phyloP scores from a whole-genome alignment of 179 eudicot species.

The Sideroxylon spinosum region DNA sequence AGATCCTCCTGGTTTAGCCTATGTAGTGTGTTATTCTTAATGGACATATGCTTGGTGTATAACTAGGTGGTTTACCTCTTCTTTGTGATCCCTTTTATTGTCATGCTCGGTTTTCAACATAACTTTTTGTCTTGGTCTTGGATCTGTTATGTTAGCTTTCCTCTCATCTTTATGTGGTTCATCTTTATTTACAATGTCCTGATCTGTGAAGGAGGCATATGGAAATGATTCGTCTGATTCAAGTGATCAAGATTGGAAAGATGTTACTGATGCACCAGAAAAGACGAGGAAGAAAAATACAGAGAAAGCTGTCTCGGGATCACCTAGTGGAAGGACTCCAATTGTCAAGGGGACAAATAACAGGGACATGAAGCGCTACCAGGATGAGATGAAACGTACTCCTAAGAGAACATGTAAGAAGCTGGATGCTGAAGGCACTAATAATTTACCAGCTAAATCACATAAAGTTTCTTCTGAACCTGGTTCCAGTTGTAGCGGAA shows the following conservation, averaged over 20 bases:
- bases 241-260: constrained; percentile 74
- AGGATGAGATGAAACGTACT: constrained; percentile 17
- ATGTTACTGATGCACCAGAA: constrained; percentile 20
- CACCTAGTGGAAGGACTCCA: constrained; percentile 25
- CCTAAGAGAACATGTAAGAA: constrained; percentile 23
- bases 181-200: not conserved
- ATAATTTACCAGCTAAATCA: constrained; percentile 12
- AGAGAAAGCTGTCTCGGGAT: constrained; percentile 21
- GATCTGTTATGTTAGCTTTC: not conserved
- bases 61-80: constrained; percentile 1
- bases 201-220: constrained; percentile 63
- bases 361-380: constrained; percentile 16
- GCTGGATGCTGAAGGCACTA: constrained; percentile 7
- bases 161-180: not conserved
- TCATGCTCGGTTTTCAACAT: not conserved
- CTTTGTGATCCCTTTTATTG: not conserved
- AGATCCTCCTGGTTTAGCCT: not conserved
- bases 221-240: constrained; percentile 68
- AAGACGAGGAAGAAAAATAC: constrained; percentile 22
- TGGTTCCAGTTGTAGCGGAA: constrained; percentile 32
- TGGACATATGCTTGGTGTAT: not conserved
- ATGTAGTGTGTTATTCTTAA: no score
- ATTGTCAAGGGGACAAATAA: constrained; percentile 19
- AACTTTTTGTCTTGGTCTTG: not conserved
- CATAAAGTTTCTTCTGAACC: not conserved